Base-by-base conservation (phyloP, 306 rosid genomes). In the Pachyrhizus erosus region DNA sequence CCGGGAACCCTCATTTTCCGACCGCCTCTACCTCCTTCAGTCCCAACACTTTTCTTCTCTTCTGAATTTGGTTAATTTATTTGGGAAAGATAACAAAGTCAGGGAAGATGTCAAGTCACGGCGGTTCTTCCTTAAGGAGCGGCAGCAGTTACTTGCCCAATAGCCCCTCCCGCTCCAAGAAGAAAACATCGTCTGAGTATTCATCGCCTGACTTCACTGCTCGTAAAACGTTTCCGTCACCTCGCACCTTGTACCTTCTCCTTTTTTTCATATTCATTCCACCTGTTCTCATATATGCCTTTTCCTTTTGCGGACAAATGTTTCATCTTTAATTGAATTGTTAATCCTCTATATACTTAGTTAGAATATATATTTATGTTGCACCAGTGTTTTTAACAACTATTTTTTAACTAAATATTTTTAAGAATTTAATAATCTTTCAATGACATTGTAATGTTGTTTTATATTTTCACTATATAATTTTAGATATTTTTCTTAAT, bases 51-150 rank as follows among this genome's bases (percentile, higher is more conserved):
- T 20, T 57, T 40, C 62, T 23, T 60, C n/a, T n/a, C n/a, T n/a
- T n/a, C n/a, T n/a, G n/a, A n/a, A n/a, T n/a, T n/a, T n/a, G n/a
- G n/a, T n/a, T n/a, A n/a, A n/a, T n/a, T n/a, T n/a, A n/a, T n/a
- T n/a, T n/a, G n/a, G n/a, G n/a, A n/a, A n/a, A n/a, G n/a, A n/a
- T 23, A 39, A 14, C 55, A 40, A 24, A n/a, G 12, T 21, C n/a
- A 15, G 83, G 23, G 82, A 80, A 65, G 82, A 96, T 92, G 98
- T 27, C 94, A 0, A 87, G 82, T 78, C 92, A 81, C 13, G 91
- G 87, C 26, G 88, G 89, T 82, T 80, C 93, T 79, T 85, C 90
- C 21, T 85, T 92, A 75, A 90, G 88, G 92, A 88, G 89, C 60
- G 29, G 88, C 91, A 88, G 89, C 60, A 26, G 58, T 48, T 87